Evolutionary conservation across 129 eudicot genomes (phyloP), one percentile per base, ranked within the genome.

Genomic region (Logfia minima): DNA sequence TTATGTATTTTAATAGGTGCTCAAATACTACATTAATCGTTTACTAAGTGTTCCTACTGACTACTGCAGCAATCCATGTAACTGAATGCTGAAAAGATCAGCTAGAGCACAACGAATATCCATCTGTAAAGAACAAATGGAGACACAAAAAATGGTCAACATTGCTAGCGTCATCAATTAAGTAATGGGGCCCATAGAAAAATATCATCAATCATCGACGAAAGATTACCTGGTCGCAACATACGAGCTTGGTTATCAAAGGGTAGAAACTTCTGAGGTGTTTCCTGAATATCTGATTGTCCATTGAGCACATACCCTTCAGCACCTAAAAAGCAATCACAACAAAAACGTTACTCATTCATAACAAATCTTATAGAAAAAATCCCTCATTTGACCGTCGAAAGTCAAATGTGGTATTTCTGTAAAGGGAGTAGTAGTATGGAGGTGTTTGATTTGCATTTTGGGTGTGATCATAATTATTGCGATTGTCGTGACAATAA

Each of bases 231-330:
- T 90, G 98, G 73, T 93, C 96, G 26, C 96, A 88, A 84, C 95
- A 90, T 66, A 93, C 90, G 59, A 93, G 98, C 75, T 87, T 93
- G 45, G 98, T 88, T 65, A 93, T 88, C 53, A 90, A 76, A 59
- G 98, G 98, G 79, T 93, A 93, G 77, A 93, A 93, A 69, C 87
- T 89, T 77, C 83, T 84, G 19, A 93, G 96, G 81, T 93, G 89
- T 60, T 80, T 87, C 65, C 83, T 82, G 89, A 93, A 93, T 37
- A 90, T 85, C 71, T 72, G 80, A 63, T 74, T 81, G 85, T 93
- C 92, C 96, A 93, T 93, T 19, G 85, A 81, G 71, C 89, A 80
- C 98, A 93, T 93, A 80, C 95, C 87, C 71, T 81, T 93, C 48
- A 93, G 87, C 79, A 93, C 98, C 98, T 93, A 82, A 77, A 71